Conservation (phyloP, 495 filamentous ascomycete species). For the Xylaria curta region DNA sequence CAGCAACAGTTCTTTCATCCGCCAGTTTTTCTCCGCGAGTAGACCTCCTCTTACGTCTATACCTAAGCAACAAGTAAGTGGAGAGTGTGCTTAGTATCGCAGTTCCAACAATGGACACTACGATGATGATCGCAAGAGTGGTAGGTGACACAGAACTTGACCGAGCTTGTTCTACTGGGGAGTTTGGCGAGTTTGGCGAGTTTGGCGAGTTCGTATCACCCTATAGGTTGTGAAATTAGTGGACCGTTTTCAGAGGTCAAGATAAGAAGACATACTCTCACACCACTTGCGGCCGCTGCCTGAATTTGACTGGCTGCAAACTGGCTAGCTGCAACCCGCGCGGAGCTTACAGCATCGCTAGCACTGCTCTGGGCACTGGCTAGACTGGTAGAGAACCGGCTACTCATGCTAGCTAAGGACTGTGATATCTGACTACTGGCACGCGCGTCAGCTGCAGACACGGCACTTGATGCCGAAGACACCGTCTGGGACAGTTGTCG, state of each 20-base stretch:
- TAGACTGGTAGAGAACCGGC: conserved; percentile 28
- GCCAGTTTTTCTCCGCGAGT: conserved; percentile 23
- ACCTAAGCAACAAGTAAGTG: conserved; percentile 44
- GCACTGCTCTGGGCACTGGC: conserved; percentile 39
- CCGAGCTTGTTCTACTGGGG: conserved; percentile 40
- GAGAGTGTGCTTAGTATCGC: conserved; percentile 44
- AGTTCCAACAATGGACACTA: conserved; percentile 47
- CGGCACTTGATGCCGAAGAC: conserved; percentile 42
- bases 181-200: no score
- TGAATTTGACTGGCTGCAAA: conserved; percentile 45
- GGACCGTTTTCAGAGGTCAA: no score
- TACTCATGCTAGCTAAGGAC: conserved; percentile 37
- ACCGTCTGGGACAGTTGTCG: conserved; percentile 45
- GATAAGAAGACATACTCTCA: conserved; percentile 36
- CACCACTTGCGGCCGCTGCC: conserved; percentile 41
- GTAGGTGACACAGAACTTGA: conserved; percentile 44
- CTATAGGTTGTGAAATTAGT: conserved; percentile 23
- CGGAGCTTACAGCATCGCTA: conserved; percentile 32
- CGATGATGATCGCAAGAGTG: conserved; percentile 42
- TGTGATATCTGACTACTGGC: conserved; percentile 34
- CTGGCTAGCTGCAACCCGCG: conserved; percentile 36
- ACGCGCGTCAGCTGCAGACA: conserved; percentile 37
- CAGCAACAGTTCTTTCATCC: conserved; percentile 26
- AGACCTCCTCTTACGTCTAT: conserved; percentile 36
- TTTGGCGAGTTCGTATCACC: conserved; percentile 39